Conservation (phyloP, 1,284 basidiomycete genomes). For the Ganoderma lucidum region DNA sequence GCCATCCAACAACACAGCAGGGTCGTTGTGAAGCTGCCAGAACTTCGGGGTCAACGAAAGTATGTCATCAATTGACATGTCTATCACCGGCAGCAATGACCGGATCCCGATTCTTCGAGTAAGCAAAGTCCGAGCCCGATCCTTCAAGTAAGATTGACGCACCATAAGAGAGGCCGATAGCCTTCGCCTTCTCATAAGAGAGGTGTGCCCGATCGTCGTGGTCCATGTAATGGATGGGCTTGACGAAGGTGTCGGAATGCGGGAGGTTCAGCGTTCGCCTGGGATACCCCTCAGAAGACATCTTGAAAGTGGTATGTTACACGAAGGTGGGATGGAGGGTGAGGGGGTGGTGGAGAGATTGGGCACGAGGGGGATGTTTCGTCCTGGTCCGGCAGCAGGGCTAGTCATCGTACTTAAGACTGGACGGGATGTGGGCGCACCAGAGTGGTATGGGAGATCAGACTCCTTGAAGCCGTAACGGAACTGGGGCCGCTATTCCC, state of each 20-base stretch:
- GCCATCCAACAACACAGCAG: constrained; percentile 46
- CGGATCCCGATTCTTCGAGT: background rate
- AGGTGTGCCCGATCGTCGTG: constrained; percentile 29
- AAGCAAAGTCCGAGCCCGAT: background rate
- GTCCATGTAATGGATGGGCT: constrained; percentile 26
- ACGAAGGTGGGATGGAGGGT: background rate
- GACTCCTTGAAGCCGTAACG: constrained; percentile 3
- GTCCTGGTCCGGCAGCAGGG: background rate
- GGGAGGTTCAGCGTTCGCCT: constrained; percentile 28
- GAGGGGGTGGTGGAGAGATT: background rate
- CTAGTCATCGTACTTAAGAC: constrained; percentile 17
- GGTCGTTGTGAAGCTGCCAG: constrained; percentile 52
- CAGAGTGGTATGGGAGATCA: constrained; percentile 17
- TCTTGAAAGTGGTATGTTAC: constrained; percentile 11
- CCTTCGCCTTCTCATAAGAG: constrained; percentile 39
- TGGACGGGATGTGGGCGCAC: constrained; percentile 10
- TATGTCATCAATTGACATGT: constrained; percentile 45
- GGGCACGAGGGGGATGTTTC: background rate
- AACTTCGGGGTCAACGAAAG: constrained; percentile 45
- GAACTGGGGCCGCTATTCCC: constrained; percentile 17
- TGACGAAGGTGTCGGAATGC: constrained; percentile 27
- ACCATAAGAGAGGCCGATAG: constrained; percentile 37
- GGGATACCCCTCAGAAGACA: constrained; percentile 32
- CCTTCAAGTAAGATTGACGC: background rate
- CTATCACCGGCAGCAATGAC: constrained; percentile 29